Evolutionary conservation across 169 alveolate genomes (phyloP).

Genomic region (Prorocentrum cordatum): DNA sequence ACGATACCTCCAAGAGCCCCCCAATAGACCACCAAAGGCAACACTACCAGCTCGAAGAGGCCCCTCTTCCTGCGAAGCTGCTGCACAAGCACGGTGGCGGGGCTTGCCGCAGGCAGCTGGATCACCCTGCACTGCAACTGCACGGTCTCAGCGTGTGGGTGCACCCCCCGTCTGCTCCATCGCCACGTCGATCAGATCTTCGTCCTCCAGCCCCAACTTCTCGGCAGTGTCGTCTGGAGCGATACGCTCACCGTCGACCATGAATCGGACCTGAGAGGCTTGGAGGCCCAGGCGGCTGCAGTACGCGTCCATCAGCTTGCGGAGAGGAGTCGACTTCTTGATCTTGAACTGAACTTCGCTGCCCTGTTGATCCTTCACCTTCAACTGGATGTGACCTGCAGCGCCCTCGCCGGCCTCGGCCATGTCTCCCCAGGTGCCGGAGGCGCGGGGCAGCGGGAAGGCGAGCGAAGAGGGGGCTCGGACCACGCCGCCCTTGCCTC

Average conservation of each 20-base stretch:
- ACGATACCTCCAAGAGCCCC: no score
- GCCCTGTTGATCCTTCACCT: neutral
- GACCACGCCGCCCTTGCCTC: no score
- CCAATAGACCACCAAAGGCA: no score
- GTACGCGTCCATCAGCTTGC: neutral
- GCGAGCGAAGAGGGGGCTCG: no score
- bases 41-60: no score
- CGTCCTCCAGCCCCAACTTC: constrained; percentile 65
- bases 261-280: constrained; percentile 26
- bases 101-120: no score
- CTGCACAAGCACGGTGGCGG: no score
- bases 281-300: neutral
- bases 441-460: no score
- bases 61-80: no score
- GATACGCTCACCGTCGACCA: constrained; percentile 69
- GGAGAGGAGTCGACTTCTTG: constrained; percentile 46
- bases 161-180: constrained; percentile 68
- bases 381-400: neutral
- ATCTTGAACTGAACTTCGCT: constrained; percentile 41
- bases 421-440: no score
- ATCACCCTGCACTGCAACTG: no score
- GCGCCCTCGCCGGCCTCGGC: neutral
- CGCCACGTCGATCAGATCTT: constrained; percentile 62
- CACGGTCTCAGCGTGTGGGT: no score
- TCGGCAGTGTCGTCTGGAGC: constrained; percentile 69